A percentile compares a stretch with the other conserved stretches of the same genome.
Conservation (phyloP, 768 basidiomycete species). For the Termitomyces sp. region DNA sequence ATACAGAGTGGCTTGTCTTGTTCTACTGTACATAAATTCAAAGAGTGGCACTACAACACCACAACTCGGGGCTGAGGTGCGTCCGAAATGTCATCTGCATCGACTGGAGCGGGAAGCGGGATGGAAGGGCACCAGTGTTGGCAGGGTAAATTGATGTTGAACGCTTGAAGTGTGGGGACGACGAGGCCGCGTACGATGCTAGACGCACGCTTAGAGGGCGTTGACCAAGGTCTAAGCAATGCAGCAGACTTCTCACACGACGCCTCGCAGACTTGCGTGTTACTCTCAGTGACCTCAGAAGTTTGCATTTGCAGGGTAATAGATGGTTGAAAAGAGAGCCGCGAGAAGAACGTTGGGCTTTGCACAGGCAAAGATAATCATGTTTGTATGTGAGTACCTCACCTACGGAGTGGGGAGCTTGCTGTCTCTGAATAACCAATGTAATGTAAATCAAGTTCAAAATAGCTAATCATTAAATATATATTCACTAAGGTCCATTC, state of each 20-base stretch:
- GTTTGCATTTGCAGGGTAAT: neutral
- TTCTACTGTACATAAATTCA: neutral
- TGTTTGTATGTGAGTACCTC: too few relatives aligned
- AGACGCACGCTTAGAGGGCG: neutral
- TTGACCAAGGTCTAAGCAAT: neutral
- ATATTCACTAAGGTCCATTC: too few relatives aligned
- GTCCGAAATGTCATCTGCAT: neutral
- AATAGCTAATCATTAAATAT: too few relatives aligned
- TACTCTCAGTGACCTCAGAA: neutral
- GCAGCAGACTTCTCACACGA: neutral
- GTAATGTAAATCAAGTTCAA: too few relatives aligned
- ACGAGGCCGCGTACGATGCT: conserved; percentile 8
- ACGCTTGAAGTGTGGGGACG: neutral
- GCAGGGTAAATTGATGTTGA: neutral
- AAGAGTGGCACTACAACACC: neutral
- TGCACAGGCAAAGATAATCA: neutral
- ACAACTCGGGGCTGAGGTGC: neutral
- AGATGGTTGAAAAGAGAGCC: conserved; percentile 2
- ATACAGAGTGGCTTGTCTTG: neutral
- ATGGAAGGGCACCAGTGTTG: neutral
- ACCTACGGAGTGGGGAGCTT: too few relatives aligned
- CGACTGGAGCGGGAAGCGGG: neutral
- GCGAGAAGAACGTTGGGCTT: neutral
- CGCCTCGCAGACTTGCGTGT: neutral
- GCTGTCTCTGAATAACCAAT: too few relatives aligned